Base-by-base conservation (phyloP, 495 filamentous ascomycete species). In the Tuber calosporum region DNA sequence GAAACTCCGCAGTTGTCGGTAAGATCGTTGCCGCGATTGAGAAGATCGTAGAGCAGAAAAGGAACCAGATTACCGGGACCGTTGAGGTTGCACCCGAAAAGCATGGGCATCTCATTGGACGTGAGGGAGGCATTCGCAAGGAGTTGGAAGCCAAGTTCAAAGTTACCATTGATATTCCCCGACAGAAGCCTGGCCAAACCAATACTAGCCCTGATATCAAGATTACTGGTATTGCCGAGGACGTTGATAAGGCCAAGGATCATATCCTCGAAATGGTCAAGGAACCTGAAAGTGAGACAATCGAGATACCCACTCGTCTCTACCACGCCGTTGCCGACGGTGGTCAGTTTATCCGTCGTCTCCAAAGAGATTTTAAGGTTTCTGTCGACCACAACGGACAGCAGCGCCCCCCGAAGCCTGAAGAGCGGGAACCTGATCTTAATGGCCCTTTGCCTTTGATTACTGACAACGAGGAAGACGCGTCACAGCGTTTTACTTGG, bases 361-460 rank as follows among this genome's bases (percentile, higher is more conserved):
- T 97, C 41, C 89, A 89, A 75, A 92, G 89, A 77, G 91, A 97
- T 76, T 86, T 92, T 83, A 87, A 89, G 66, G 93, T 99, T 75
- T 93, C 89, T 1, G 92, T 99, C 69, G 93, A 97, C 82, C 94
- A 98, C 79, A 90, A 87, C 43, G 92, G 93, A 40, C 89, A 94
- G 30, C 83, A 89, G 41, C 84, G 90, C 1, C 95, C 95, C 7
- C 79, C 87, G 40, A 91, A 89, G 83, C 87, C 89, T 13, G 83
- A 86, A 37, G 78, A 84, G 62, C 83, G 82, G 34, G 77, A 79
- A 22, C 73, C 82, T 72, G 80, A 83, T 76, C 58, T n/a, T 88
- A 88, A 72, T 86, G 86, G 68, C 34, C 83, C 88, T 42, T 86
- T 96, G 58, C 96, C 94, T 42, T 83, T 98, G 74, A 98, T 97